Percentiles rank a stretch among this genome's conserved stretches.
Evolutionary conservation across 805 yeast species (phyloP).

Genomic region (Sugiyamaella americana): DNA sequence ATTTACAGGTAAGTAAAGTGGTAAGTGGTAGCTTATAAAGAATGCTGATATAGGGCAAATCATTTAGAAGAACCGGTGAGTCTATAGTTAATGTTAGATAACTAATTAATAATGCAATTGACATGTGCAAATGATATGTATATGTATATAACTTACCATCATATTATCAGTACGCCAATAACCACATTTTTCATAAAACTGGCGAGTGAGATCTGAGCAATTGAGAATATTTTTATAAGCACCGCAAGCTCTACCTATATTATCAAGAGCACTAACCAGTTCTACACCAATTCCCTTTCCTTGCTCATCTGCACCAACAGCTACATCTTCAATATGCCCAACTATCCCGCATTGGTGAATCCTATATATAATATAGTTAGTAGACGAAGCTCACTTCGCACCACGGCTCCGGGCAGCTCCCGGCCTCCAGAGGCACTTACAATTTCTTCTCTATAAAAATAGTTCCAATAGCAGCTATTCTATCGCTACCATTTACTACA

Average conservation of each 20-base stretch:
- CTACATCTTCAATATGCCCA: constrained; percentile 21
- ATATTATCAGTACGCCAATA: constrained; percentile 15
- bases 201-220: constrained; percentile 13
- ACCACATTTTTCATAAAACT: constrained; percentile 15
- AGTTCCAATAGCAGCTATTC: constrained; percentile 17
- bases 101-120: too few relatives aligned
- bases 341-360: constrained; percentile 19
- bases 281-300: constrained; percentile 17
- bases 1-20: too few relatives aligned
- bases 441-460: constrained; percentile 17
- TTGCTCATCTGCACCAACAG: constrained; percentile 14
- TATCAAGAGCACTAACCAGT: constrained; percentile 12
- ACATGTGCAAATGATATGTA: too few relatives aligned
- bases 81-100: too few relatives aligned
- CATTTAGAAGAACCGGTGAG: too few relatives aligned
- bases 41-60: too few relatives aligned
- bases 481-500: constrained; percentile 6
- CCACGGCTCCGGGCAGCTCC: too few relatives aligned
- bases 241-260: constrained; percentile 13
- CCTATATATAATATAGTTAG: too few relatives aligned
- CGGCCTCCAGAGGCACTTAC: too few relatives aligned
- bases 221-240: constrained; percentile 20
- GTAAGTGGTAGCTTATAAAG: too few relatives aligned
- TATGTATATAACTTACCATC: too few relatives aligned
- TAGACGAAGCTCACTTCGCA: too few relatives aligned